These are phyloP conservation scores for Poronia punctata DNA, from an alignment of 495 filamentous ascomycete genomes.

Conservation along the genomic window DNA sequence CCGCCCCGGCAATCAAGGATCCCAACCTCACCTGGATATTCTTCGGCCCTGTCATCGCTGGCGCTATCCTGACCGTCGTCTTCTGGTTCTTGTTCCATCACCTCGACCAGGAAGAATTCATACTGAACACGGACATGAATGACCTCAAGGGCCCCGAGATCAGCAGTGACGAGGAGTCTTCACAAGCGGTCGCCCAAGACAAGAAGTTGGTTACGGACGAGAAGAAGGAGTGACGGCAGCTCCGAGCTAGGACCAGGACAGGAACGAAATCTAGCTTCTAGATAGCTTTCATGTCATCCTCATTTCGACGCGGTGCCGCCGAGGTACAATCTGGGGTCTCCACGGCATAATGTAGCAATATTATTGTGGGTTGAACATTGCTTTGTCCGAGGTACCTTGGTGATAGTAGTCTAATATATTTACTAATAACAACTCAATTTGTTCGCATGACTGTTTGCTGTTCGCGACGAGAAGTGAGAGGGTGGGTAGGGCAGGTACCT, in stretches of 20 bases:
- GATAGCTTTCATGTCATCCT: too few relatives aligned
- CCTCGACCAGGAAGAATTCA: constrained; percentile 39
- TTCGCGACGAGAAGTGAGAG: too few relatives aligned
- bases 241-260: not conserved
- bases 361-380: too few relatives aligned
- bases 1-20: constrained; percentile 50
- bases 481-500: too few relatives aligned
- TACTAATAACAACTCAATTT: too few relatives aligned
- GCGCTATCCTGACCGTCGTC: constrained; percentile 29
- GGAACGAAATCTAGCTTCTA: too few relatives aligned
- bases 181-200: not conserved
- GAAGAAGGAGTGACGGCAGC: constrained; percentile 16
- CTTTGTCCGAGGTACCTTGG: too few relatives aligned
- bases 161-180: constrained; percentile 32
- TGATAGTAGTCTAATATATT: too few relatives aligned
- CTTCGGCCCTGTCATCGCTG: constrained; percentile 39
- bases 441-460: too few relatives aligned
- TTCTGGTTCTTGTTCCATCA: constrained; percentile 45
- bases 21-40: constrained; percentile 54
- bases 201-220: constrained; percentile 26
- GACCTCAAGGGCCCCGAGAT: constrained; percentile 36
- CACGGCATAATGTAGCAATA: too few relatives aligned
- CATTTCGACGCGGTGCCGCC: too few relatives aligned
- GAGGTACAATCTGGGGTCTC: too few relatives aligned
- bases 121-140: constrained; percentile 29